phyloP scores from a whole-genome alignment of 2,329 filamentous ascomycete species.

The Fonsecaea nubica region DNA sequence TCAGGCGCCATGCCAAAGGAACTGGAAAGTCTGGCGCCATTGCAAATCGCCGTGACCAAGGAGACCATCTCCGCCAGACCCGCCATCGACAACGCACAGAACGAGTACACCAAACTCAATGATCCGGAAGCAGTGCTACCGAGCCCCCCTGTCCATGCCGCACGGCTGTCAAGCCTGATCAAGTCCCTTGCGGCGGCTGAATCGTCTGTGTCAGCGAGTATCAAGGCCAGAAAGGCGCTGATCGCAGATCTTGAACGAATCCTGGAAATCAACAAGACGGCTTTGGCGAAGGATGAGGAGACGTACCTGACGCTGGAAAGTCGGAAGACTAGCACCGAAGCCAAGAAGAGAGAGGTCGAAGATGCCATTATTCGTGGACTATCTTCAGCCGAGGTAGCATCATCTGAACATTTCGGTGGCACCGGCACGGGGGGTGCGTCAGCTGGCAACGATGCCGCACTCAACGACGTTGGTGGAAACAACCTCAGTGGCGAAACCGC shows the following conservation, averaged over 20 bases:
- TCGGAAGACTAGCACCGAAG: slow-evolving; percentile 76
- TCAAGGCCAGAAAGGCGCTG: slow-evolving; percentile 80
- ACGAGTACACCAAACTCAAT: slow-evolving; percentile 83
- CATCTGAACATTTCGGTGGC: slow-evolving; percentile 53
- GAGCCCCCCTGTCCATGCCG: slow-evolving; percentile 87
- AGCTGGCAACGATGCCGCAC: slow-evolving; percentile 43
- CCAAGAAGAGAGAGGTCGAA: slow-evolving; percentile 87
- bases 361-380: slow-evolving; percentile 87
- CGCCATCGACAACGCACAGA: slow-evolving; percentile 71
- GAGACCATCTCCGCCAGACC: slow-evolving; percentile 71
- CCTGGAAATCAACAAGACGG: slow-evolving; percentile 73
- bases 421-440: slow-evolving; percentile 17
- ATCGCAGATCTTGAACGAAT: slow-evolving; percentile 83
- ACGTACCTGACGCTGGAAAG: slow-evolving; percentile 68
- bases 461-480: slow-evolving; percentile 43
- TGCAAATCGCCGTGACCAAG: slow-evolving; percentile 77
- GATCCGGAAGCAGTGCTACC: slow-evolving; percentile 73
- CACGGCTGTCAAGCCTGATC: slow-evolving; percentile 84
- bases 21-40: slow-evolving; percentile 74
- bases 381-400: slow-evolving; percentile 61
- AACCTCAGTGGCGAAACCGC: slow-evolving; percentile 13
- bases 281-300: slow-evolving; percentile 72
- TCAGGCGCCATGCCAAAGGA: slow-evolving; percentile 71
- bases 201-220: slow-evolving; percentile 83
- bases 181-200: slow-evolving; percentile 89